phyloP scores from a whole-genome alignment of 1,139 yeast genomes.

The Zhuliangozyma parablackwelliae region DNA sequence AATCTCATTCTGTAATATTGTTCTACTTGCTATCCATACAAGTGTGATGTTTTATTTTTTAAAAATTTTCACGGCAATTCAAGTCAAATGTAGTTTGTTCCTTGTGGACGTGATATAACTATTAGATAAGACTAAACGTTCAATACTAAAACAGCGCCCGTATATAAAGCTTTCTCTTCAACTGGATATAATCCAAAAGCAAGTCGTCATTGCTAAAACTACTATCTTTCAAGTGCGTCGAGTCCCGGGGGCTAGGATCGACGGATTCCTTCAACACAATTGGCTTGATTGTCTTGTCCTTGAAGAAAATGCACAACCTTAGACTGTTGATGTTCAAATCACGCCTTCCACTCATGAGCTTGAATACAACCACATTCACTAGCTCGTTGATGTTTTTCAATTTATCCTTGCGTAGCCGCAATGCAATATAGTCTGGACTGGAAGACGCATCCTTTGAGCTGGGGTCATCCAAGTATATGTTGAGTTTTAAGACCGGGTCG shows the following conservation, averaged over 20 bases:
- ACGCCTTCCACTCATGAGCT: constrained; percentile 15
- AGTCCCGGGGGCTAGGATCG: not conserved
- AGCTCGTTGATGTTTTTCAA: constrained; percentile 22
- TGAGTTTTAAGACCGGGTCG: constrained; percentile 2
- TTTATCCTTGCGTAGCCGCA: constrained; percentile 25
- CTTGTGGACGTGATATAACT: too few relatives aligned
- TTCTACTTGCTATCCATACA: too few relatives aligned
- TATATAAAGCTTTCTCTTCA: constrained; percentile 24
- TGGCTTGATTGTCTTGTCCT: constrained; percentile 20
- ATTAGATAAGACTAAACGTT: too few relatives aligned
- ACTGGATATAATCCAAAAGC: constrained; percentile 24
- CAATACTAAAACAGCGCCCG: constrained; percentile 11
- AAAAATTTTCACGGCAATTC: too few relatives aligned
- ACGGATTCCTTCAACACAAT: constrained; percentile 17
- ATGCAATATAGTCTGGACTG: constrained; percentile 12
- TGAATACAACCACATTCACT: constrained; percentile 19
- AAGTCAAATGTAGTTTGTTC: too few relatives aligned
- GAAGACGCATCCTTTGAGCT: not conserved
- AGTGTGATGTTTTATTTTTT: too few relatives aligned
- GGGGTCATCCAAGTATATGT: constrained; percentile 1
- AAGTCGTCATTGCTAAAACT: constrained; percentile 13
- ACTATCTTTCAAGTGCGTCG: constrained; percentile 1
- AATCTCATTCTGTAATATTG: too few relatives aligned
- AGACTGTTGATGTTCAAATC: constrained; percentile 14
- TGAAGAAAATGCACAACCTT: constrained; percentile 21